phyloP scores from a whole-genome alignment of 305 asterid genomes.

The Ilex paraguariensis region DNA sequence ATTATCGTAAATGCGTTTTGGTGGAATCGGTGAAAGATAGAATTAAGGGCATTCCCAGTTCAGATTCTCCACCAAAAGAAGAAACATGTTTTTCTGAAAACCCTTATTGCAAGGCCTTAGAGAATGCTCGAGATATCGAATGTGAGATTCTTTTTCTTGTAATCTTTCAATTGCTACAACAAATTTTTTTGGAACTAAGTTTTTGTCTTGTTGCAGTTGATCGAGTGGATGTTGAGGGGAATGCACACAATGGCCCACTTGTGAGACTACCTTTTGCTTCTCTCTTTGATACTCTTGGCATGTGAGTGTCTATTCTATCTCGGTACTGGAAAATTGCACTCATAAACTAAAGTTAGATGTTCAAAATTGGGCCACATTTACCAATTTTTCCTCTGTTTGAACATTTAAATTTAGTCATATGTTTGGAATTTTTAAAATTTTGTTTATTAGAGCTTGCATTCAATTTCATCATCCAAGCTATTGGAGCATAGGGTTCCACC shows the following conservation, averaged over 20 bases:
- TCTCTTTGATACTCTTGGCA: conserved; percentile 46
- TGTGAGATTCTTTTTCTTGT: conserved; percentile 41
- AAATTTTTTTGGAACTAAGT: conserved; percentile 11
- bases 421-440: not conserved
- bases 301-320: conserved; percentile 33
- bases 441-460: not conserved
- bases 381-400: not conserved
- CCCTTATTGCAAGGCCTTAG: conserved; percentile 79
- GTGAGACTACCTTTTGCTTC: conserved; percentile 50
- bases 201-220: conserved; percentile 39
- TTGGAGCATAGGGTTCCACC: too few species aligned
- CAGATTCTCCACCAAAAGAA: conserved; percentile 53
- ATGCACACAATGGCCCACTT: conserved; percentile 32
- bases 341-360: too few species aligned
- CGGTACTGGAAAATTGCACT: not conserved
- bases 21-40: conserved; percentile 55
- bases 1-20: conserved; percentile 60
- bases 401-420: not conserved
- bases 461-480: not conserved
- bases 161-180: not conserved
- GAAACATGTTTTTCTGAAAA: conserved; percentile 67
- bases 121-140: conserved; percentile 79
- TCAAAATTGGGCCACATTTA: not conserved
- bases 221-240: conserved; percentile 41
- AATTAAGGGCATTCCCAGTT: conserved; percentile 28